Evolutionary conservation across 139 green algal species (phyloP).

Genomic region (Zygnema cylindricum): DNA sequence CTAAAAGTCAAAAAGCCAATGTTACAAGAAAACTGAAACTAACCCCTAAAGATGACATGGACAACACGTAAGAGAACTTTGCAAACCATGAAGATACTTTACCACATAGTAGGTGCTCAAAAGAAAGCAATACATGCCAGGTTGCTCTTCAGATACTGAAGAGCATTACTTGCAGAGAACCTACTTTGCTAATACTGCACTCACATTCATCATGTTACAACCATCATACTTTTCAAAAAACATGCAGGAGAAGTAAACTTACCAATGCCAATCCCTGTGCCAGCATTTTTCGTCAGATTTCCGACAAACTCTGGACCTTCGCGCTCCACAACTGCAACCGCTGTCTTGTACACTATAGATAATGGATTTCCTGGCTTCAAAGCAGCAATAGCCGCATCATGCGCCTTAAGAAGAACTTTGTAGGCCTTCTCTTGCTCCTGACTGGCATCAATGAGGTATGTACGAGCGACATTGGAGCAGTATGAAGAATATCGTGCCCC

Average conservation of each 20-base stretch:
- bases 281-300: slow-evolving; percentile 83
- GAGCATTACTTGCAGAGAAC: too few relatives aligned
- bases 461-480: slow-evolving; percentile 89
- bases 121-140: too few relatives aligned
- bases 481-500: slow-evolving; percentile 87
- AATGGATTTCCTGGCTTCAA: slow-evolving; percentile 67
- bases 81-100: too few relatives aligned
- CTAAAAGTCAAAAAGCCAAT: too few relatives aligned
- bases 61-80: too few relatives aligned
- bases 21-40: too few relatives aligned
- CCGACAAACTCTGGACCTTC: slow-evolving; percentile 73
- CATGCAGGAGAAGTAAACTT: not conserved
- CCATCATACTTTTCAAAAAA: too few relatives aligned
- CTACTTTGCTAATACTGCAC: too few relatives aligned
- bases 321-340: slow-evolving; percentile 55
- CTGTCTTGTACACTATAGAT: slow-evolving; percentile 51
- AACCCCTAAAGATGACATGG: too few relatives aligned
- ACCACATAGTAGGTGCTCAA: too few relatives aligned
- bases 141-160: too few relatives aligned
- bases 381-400: slow-evolving; percentile 77
- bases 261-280: slow-evolving; percentile 83
- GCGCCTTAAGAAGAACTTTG: slow-evolving; percentile 70
- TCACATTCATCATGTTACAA: too few relatives aligned
- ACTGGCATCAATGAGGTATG: slow-evolving; percentile 88
- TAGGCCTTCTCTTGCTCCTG: slow-evolving; percentile 74